phyloP scores from a whole-genome alignment of 1,284 basidiomycete species.

The Ceratobasidium papillatum region DNA sequence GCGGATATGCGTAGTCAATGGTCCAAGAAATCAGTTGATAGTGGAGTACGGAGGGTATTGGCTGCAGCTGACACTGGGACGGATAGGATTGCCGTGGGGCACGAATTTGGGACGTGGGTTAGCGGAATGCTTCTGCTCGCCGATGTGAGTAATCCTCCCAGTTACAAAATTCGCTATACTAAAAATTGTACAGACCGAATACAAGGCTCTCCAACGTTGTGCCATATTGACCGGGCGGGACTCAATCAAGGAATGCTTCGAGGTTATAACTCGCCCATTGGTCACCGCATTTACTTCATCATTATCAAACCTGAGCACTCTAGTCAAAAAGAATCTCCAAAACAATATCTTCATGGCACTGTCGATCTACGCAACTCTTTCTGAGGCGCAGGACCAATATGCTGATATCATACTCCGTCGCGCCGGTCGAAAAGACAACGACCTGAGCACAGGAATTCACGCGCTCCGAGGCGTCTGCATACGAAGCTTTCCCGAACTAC shows the following conservation, averaged over 20 bases:
- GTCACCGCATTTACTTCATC: slow-evolving; percentile 68
- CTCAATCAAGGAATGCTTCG: slow-evolving; percentile 61
- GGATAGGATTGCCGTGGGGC: slow-evolving; percentile 68
- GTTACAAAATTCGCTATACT: slow-evolving; percentile 3
- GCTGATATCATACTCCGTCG: slow-evolving; percentile 67
- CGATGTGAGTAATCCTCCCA: slow-evolving; percentile 58
- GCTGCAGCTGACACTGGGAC: slow-evolving; percentile 56
- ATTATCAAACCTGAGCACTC: slow-evolving; percentile 66
- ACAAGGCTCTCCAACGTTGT: slow-evolving; percentile 67
- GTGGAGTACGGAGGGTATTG: slow-evolving; percentile 69
- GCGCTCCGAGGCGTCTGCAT: slow-evolving; percentile 71
- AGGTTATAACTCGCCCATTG: slow-evolving; percentile 68
- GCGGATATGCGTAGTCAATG: slow-evolving; percentile 83
- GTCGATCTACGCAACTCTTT: slow-evolving; percentile 66
- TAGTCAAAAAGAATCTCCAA: slow-evolving; percentile 83
- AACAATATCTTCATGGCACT: slow-evolving; percentile 85
- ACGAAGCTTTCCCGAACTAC: slow-evolving; percentile 79
- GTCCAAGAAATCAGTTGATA: slow-evolving; percentile 74
- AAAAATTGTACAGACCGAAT: slow-evolving; percentile 62
- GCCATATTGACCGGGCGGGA: slow-evolving; percentile 62
- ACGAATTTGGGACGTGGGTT: slow-evolving; percentile 74
- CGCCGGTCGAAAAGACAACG: slow-evolving; percentile 64
- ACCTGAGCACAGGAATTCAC: slow-evolving; percentile 71
- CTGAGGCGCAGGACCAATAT: slow-evolving; percentile 66
- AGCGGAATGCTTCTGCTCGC: slow-evolving; percentile 61